phyloP scores from a whole-genome alignment of 352 stramenopile genomes.

The Phytophthora vignae region DNA sequence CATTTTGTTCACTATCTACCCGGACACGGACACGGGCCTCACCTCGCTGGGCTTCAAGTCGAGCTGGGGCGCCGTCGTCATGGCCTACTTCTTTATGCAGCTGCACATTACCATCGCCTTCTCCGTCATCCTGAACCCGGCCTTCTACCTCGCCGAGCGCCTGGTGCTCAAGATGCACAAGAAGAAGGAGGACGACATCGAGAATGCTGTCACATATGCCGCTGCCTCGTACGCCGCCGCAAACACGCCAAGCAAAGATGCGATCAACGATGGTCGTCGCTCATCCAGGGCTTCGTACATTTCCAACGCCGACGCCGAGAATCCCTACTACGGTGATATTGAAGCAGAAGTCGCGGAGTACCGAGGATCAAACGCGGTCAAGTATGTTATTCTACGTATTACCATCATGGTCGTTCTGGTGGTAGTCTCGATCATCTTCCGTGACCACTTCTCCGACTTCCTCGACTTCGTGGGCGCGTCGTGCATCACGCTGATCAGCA shows the following conservation, averaged over 20 bases:
- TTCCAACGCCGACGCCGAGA: slow-evolving; percentile 46
- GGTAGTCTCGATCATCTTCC: slow-evolving; percentile 40
- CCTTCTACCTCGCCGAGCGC: slow-evolving; percentile 47
- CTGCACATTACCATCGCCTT: slow-evolving; percentile 44
- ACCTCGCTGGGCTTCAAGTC: slow-evolving; percentile 45
- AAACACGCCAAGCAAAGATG: slow-evolving; percentile 24
- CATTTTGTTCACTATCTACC: slow-evolving; percentile 57
- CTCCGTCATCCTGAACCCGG: slow-evolving; percentile 45
- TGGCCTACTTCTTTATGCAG: slow-evolving; percentile 41
- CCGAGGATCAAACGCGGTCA: slow-evolving; percentile 39
- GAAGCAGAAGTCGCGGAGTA: slow-evolving; percentile 43
- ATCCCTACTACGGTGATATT: slow-evolving; percentile 27
- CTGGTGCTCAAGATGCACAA: slow-evolving; percentile 47
- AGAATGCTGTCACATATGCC: slow-evolving; percentile 31
- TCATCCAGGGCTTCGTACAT: slow-evolving; percentile 49
- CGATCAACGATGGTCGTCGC: slow-evolving; percentile 20
- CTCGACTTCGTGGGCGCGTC: slow-evolving; percentile 51
- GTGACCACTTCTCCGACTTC: slow-evolving; percentile 47
- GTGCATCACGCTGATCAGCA: slow-evolving; percentile 51
- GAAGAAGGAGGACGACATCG: slow-evolving; percentile 39
- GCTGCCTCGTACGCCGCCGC: slow-evolving; percentile 25
- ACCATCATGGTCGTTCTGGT: slow-evolving; percentile 50
- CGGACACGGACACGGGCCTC: slow-evolving; percentile 30
- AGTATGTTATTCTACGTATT: slow-evolving; percentile 49
- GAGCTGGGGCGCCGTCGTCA: slow-evolving; percentile 36